Evolutionary conservation across 768 basidiomycete species (phyloP), one percentile per base, ranked within the genome.

Genomic region (Phylloporus sp.): DNA sequence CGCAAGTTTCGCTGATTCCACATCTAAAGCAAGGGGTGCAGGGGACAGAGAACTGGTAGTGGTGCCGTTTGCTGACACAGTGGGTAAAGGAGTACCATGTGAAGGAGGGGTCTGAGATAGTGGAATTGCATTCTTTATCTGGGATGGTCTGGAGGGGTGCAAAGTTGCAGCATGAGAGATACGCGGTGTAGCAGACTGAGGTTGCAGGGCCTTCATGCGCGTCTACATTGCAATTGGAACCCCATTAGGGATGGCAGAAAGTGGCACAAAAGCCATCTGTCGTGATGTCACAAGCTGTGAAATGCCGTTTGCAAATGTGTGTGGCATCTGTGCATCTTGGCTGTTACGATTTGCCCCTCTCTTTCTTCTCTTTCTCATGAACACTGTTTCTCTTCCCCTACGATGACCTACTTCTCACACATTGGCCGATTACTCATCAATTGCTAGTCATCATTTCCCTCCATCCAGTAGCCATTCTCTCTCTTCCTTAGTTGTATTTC

Each of bases 171-270:
- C 63, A 78, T 78, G 22, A 70, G 75, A 45, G 75, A 81, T 74
- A 34, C 81, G 81, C 2, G 81, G 76, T 3, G 77, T 64, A 0
- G 68, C 63, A 15, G 67, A 64, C 11, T 82, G 76, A 1, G 79
- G 65, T 5, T 68, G 78, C 69, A 84, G 74, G 59, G 79, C 77
- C 70, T 82, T 82, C 58, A 81, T 63, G 42, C 78, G 79, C 11
- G 79, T 73, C 38, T 76, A 74, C 57, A 82, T 71, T 1, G 83
- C 70, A 15, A 84, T 71, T 0, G 82, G 75, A 0, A 77, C 72
- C 7, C 75, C 80, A 48, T 70, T 74, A 11, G 67, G 57, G 23
- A 67, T 53, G 18, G 59, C 31, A 6, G 59, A 55, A 14, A 63
- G 55, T 3, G 67, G 48, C 3, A 57, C 45, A 4, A 52, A 54